phyloP scores from a whole-genome alignment of 2,329 filamentous ascomycete genomes.

The Rhynchosporium secalis region DNA sequence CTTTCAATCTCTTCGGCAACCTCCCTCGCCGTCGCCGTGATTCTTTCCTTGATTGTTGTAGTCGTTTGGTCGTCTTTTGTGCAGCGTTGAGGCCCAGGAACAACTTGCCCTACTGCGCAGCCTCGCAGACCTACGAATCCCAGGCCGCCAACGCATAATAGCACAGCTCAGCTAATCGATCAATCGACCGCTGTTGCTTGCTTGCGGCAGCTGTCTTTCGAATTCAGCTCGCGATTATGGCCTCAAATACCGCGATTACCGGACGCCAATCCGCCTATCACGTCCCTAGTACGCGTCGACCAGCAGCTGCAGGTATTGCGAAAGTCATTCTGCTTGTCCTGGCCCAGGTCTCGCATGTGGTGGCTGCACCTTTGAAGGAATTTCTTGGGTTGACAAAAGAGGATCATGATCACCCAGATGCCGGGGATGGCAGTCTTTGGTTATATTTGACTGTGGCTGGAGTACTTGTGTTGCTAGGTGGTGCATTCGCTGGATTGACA shows the following conservation, averaged over 20 bases:
- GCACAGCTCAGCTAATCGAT: background rate
- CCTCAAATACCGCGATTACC: conserved; percentile 27
- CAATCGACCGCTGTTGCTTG: conserved; percentile 6
- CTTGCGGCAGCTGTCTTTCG: conserved; percentile 8
- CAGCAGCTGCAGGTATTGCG: conserved; percentile 52
- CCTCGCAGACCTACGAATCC: background rate
- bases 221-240: conserved; percentile 25
- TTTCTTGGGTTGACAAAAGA: conserved; percentile 48
- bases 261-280: conserved; percentile 27
- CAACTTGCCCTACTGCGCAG: background rate
- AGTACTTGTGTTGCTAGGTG: conserved; percentile 80
- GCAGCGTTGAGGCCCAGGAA: background rate
- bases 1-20: background rate
- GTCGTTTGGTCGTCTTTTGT: background rate
- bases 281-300: conserved; percentile 47
- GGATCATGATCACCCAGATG: conserved; percentile 50
- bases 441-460: conserved; percentile 78
- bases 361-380: conserved; percentile 39
- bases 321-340: conserved; percentile 53
- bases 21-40: background rate
- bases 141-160: background rate
- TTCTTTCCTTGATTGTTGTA: background rate
- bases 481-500: conserved; percentile 92
- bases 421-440: conserved; percentile 69
- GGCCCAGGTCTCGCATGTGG: conserved; percentile 41